A percentile compares a stretch with the other conserved stretches of the same genome.
Evolutionary conservation across 106 monocot species (phyloP).

Genomic region (Alisma plantagoaquatica): DNA sequence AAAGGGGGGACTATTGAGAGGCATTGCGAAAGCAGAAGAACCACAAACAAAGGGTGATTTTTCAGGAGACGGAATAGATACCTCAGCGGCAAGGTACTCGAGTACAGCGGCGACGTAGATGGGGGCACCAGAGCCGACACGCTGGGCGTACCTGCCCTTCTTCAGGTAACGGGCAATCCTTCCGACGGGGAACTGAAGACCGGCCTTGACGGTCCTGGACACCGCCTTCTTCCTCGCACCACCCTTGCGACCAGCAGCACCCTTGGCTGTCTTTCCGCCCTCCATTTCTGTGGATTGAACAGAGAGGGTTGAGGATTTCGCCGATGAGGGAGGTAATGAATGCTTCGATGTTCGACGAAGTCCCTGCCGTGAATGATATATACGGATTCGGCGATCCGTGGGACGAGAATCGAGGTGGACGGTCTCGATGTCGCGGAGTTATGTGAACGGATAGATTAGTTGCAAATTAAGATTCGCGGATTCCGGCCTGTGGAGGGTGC

Average conservation of each 20-base stretch:
- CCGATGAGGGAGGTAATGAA: too few species aligned
- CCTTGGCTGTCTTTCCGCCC: constrained; percentile 18
- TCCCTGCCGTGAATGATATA: too few species aligned
- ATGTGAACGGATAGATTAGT: too few species aligned
- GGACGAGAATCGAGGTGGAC: too few species aligned
- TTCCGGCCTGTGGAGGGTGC: too few species aligned
- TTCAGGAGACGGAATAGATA: background rate
- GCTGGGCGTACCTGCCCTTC: constrained; percentile 18
- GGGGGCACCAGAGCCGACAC: constrained; percentile 20
- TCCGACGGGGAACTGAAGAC: constrained; percentile 24
- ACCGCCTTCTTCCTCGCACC: constrained; percentile 27
- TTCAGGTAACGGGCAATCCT: constrained; percentile 19
- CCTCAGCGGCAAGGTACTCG: constrained; percentile 28
- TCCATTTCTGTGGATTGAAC: constrained; percentile 7
- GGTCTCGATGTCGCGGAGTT: too few species aligned
- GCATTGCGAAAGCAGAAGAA: too few species aligned
- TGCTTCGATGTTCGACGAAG: too few species aligned
- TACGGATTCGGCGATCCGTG: too few species aligned
- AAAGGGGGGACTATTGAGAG: background rate
- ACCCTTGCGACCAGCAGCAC: constrained; percentile 21
- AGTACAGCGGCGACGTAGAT: constrained; percentile 28
- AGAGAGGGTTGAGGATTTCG: background rate
- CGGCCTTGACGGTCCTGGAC: constrained; percentile 13
- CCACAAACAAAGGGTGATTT: background rate
- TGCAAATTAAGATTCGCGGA: too few species aligned